Evolutionary conservation across 805 yeast species (phyloP), one percentile per base, ranked within the genome.

Genomic region (Schwanniomyces sp.): DNA sequence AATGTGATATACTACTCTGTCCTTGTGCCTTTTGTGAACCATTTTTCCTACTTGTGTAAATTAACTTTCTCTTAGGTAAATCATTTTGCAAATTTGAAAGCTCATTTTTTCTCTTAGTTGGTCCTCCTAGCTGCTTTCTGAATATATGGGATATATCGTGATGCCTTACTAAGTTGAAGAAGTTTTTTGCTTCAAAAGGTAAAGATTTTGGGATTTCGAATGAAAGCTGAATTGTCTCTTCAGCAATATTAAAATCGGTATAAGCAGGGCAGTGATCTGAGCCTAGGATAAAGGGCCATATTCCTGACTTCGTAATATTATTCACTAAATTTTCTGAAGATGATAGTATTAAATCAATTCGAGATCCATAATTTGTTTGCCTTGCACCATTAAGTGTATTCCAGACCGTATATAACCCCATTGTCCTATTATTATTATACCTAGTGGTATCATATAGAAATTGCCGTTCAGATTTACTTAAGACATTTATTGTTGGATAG

Each of bases 201-300:
- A 79, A 75, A 18, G 28, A 16, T 16, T 28, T 39, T 17, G 49
- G 44, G 5, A 16, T 34, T 9, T 37, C 27, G 7, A 16, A 16
- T 16, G 21, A 16, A 12, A 6, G 8, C 6, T 14, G 9, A 7
- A 42, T 25, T 21, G 12, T 5, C 17, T 28, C 21, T 14, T 51
- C 51, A 14, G 41, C 40, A 6, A 57, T 50, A 10, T 70, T 67
- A 39, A 91, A 58, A 62, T 90, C 97, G 1, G 90, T 76, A 58
- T 64, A 90, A 0, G 90, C 81, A 0, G 99, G 99, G 64, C 98
- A 92, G 66, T 92, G 99, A 63, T 92, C 99, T 0, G 97, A 89
- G 0, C 99, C 99, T 62, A 79, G 70, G 1, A 91, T 57, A 39
- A 75, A 75, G 0, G 90, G 85, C 78, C 87, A 77, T n/a, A 88